Percentiles rank a stretch among this genome's conserved stretches.
Conservation (phyloP, 2,329 filamentous ascomycete genomes). For the Aspergillus candidus region DNA sequence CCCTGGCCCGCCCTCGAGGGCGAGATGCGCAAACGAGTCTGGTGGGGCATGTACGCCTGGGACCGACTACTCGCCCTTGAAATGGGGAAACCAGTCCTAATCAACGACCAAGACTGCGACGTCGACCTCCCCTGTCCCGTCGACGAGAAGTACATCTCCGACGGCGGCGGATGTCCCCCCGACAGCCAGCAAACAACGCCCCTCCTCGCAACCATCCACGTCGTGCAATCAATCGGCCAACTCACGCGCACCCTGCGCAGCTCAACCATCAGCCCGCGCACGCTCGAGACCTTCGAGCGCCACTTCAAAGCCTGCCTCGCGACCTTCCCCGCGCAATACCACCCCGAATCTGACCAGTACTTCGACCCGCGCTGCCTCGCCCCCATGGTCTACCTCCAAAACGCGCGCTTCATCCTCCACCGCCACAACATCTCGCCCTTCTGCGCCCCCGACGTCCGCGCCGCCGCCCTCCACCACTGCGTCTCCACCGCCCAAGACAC, state of each 20-base stretch:
- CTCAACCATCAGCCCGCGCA: conserved; percentile 59
- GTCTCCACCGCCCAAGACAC: conserved; percentile 71
- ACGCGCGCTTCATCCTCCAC: conserved; percentile 77
- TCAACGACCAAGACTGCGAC: conserved; percentile 85
- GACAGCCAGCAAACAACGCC: conserved; percentile 57
- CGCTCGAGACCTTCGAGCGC: conserved; percentile 70
- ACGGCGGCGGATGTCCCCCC: conserved; percentile 43
- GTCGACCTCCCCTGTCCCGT: conserved; percentile 70
- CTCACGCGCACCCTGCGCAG: conserved; percentile 65
- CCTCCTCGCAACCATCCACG: conserved; percentile 72
- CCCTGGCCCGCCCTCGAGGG: conserved; percentile 69
- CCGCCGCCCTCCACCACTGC: conserved; percentile 71
- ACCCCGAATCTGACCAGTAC: conserved; percentile 58
- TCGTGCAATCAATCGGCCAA: conserved; percentile 70
- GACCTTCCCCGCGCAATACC: conserved; percentile 69
- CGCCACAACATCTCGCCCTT: conserved; percentile 77
- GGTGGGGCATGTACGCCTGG: conserved; percentile 91
- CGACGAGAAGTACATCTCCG: conserved; percentile 62
- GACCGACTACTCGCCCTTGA: conserved; percentile 76
- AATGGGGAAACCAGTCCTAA: conserved; percentile 70
- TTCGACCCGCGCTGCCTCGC: conserved; percentile 69
- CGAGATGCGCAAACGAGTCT: conserved; percentile 80
- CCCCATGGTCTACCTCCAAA: conserved; percentile 72
- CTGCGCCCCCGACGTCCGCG: conserved; percentile 60
- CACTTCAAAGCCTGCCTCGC: conserved; percentile 71